These are phyloP conservation scores for Acacia acuminata DNA, from an alignment of 306 rosid species.

Conservation along the genomic window DNA sequence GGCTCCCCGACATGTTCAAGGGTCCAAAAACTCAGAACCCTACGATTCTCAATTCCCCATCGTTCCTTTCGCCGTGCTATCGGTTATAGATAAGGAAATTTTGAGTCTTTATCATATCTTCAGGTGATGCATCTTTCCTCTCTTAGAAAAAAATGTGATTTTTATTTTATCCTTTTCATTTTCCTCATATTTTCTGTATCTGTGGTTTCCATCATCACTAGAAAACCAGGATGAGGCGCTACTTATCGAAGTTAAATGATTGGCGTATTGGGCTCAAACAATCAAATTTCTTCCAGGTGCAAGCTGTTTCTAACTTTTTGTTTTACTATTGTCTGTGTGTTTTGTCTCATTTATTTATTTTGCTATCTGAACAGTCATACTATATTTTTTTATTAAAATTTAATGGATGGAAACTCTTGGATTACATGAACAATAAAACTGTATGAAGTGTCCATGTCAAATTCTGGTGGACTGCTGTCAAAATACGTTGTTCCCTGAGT, in stretches of 20 bases:
- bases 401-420: not conserved
- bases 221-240: constrained; percentile 34
- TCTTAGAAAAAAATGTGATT: not conserved
- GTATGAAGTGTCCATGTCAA: not conserved
- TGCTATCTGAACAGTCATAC: not conserved
- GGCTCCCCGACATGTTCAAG: not conserved
- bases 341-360: not conserved
- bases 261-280: constrained; percentile 32
- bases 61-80: not conserved
- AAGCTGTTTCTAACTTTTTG: not conserved
- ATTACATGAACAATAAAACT: not conserved
- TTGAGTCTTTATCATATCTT: not conserved
- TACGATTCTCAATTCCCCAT: not conserved
- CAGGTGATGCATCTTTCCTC: not conserved
- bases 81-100: not conserved
- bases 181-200: not conserved
- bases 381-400: not conserved
- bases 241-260: constrained; percentile 13
- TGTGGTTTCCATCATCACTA: not conserved
- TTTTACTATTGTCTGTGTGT: not conserved
- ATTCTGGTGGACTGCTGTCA: not conserved
- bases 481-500: not conserved
- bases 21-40: not conserved
- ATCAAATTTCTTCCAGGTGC: constrained; percentile 41
- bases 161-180: not conserved